Base-by-base conservation (phyloP, 2,329 filamentous ascomycete species). In the Exophiala sideris region DNA sequence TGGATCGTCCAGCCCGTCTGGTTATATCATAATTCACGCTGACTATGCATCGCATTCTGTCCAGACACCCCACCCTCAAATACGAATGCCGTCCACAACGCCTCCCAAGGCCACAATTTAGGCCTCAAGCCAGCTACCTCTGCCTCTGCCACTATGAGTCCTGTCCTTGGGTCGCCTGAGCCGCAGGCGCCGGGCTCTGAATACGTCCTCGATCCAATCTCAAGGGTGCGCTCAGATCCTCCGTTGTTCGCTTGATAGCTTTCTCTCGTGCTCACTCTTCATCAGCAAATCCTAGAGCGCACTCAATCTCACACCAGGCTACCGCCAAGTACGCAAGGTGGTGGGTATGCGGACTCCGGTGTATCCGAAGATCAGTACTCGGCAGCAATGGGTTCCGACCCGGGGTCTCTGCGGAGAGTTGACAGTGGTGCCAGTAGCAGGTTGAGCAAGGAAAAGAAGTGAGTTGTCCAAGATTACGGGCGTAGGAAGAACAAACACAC, bases 371-470 rank as follows among this genome's bases (percentile, higher is more conserved):
- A 66, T 48, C 48, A 59, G 60, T 36, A 65, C 60, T 56, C 62
- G 61, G 49, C 57, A 64, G 40, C 69, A 70, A 20, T 66, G 65
- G 48, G 50, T 63, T 50, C 59, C 60, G 57, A 66, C 59, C 51
- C 68, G 65, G 45, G 62, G 59, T 33, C 54, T 34, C 46, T 59
- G 35, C 54, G 54, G 44, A 42, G 59, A 45, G 52, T 59, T 47
- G 69, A 73, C 44, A 60, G 66, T 36, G 61, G 62, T 45, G 59
- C 68, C 57, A 65, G 60, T 48, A 68, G 67, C 51, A 74, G 69
- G 44, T 54, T 65, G 24, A 48, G 64, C 47, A 86, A 78, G 68
- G 85, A 88, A 57, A 87, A 86, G 73, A 88, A 81, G 85, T 88
- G 73, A 66, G 80, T 76, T 36, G 55, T 33, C n/a, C 50, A 38